Base-by-base conservation (phyloP, 1,139 yeast species). In the Zhuliangozyma blackwelliae region DNA sequence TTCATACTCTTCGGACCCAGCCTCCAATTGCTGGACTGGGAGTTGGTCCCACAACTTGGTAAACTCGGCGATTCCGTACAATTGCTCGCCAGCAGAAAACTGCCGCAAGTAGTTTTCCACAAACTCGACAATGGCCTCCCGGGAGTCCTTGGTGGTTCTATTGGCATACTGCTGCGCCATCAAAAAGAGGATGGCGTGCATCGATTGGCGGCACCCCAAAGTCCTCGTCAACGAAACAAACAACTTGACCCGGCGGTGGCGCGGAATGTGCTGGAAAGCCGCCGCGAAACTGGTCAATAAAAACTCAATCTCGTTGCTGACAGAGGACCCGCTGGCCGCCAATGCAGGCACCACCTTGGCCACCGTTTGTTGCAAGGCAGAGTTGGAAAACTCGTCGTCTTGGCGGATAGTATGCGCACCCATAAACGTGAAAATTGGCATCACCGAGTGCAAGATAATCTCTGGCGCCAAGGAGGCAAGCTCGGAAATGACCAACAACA, bases 351-450 rank as follows among this genome's bases (percentile, higher is more conserved):
- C 82, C 35, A 92, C 96, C 50, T 86, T 82, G 11, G 86, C 70
- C 37, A 92, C 84, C 3, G 99, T 92, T 57, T 88, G 94, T 53
- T 89, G 96, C 45, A 94, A 88, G 28, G 92, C 97, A 46, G 86
- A 84, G 32, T 85, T 85, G 2, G 97, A 87, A 56, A 87, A 90
- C 53, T 89, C 97, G 57, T 92, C 97, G 59, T 92, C 98, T 64
- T 92, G 97, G 54, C 96, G 82, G 36, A 94, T 78, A 10, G 97
- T 89, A 52, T 89, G 95, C 25, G 97, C 96, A 40, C 99, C 99
- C 98, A 92, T 92, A 53, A 92, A 94, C 0, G 98, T 94, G 67
- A 92, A 92, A 38, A 92, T 90, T 13, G 99, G 98, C 99, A 92
- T 92, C 10, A 94, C 96, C 3, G 97, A 86, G 63, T 94, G 97